Conservation (phyloP, 2,329 filamentous ascomycete species). For the Ophiostoma novo-ulmi region DNA sequence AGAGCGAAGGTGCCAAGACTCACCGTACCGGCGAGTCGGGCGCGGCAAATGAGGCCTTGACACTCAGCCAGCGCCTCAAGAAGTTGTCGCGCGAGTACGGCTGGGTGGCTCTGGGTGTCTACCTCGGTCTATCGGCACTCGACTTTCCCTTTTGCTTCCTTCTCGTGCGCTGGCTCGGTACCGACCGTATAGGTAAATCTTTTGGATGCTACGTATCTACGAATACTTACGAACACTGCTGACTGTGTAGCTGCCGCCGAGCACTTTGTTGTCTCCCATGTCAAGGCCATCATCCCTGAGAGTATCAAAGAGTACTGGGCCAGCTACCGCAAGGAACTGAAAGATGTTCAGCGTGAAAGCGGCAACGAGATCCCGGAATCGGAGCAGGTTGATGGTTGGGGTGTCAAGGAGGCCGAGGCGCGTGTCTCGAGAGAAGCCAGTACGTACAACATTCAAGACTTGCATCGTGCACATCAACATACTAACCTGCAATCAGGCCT, state of each 20-base stretch:
- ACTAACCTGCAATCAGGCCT: conserved; percentile 43
- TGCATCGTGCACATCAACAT: not conserved
- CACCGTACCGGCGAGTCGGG: not conserved
- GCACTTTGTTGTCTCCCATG: conserved; percentile 58
- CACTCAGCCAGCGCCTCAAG: conserved; percentile 67
- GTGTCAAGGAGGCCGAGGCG: conserved; percentile 59
- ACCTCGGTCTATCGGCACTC: conserved; percentile 71
- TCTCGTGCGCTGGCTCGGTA: conserved; percentile 74
- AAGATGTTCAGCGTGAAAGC: conserved; percentile 43
- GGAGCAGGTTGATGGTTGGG: conserved; percentile 52
- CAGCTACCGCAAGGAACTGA: conserved; percentile 46
- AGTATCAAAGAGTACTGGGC: conserved; percentile 50
- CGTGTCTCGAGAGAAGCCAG: conserved; percentile 63
- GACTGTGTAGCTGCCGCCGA: conserved; percentile 52
- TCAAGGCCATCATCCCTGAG: conserved; percentile 56
- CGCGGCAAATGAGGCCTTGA: conserved; percentile 28
- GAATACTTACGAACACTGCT: not conserved
- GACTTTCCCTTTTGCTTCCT: conserved; percentile 96
- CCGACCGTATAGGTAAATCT: conserved; percentile 67
- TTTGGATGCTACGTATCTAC: not conserved
- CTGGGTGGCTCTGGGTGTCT: conserved; percentile 89
- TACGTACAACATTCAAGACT: conserved; percentile 47
- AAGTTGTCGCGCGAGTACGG: conserved; percentile 89
- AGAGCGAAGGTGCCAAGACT: conserved; percentile 1
- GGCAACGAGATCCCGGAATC: conserved; percentile 40